Conservation (phyloP, 164 flowering plant genomes). For the Stephania japonica region DNA sequence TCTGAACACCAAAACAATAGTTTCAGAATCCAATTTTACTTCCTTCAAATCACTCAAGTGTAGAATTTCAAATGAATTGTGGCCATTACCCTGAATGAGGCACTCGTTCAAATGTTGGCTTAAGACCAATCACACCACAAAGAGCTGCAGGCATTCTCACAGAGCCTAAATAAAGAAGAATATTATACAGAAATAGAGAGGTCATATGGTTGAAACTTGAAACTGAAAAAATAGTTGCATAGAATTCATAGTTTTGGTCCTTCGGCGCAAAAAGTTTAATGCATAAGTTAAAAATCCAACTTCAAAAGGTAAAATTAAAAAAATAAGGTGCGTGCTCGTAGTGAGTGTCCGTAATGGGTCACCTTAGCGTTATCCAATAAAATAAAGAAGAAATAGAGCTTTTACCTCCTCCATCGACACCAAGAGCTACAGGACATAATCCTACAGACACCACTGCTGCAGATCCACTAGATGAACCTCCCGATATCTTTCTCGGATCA, state of each 20-base stretch:
- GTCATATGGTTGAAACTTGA: neutral
- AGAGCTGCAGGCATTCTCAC: constrained; percentile 95
- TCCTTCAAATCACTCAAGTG: no score
- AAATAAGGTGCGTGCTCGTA: no score
- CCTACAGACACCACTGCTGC: constrained; percentile 94
- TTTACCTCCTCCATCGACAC: constrained; percentile 96
- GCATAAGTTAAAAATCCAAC: no score
- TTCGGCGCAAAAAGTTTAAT: no score
- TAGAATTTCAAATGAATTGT: neutral
- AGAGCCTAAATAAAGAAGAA: constrained; percentile 53
- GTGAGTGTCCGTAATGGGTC: no score
- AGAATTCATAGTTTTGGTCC: neutral
- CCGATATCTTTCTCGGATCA: constrained; percentile 45
- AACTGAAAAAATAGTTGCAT: neutral
- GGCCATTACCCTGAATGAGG: constrained; percentile 71
- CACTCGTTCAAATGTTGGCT: constrained; percentile 79
- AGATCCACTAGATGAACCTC: constrained; percentile 98
- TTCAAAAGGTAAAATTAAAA: no score
- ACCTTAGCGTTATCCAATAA: neutral
- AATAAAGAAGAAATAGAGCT: constrained; percentile 4
- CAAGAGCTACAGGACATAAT: constrained; percentile 89
- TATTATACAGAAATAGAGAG: neutral
- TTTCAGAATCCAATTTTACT: no score
- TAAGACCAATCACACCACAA: constrained; percentile 88
- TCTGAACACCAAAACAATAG: constrained; percentile 25